Base-by-base conservation (phyloP, 2,329 filamentous ascomycete genomes). In the Trichoderma citrinoviride region DNA sequence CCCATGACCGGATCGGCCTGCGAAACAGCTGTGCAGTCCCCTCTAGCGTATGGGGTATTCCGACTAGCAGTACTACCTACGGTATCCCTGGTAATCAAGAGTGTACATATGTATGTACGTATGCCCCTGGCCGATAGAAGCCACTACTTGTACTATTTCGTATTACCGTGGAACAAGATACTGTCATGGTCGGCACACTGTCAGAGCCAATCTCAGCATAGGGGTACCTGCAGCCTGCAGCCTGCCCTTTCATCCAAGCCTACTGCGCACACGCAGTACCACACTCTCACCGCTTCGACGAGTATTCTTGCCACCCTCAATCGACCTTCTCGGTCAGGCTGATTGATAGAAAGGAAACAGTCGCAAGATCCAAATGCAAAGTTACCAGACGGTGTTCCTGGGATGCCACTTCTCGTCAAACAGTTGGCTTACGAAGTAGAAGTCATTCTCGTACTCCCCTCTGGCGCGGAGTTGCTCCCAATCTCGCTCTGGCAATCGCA, bases 351-450 rank as follows among this genome's bases (percentile, higher is more conserved):
- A 27, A 60, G 40, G 46, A 10, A 53, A 46, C 3, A 37, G 10
- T 10, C 33, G 8, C 21, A 29, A 44, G 17, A 27, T n/a, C 8
- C 19, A 60, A 37, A 46, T 19, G 21, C 27, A 61, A 55, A 57
- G 37, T 69, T 70, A 68, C 71, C 68, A 74, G 50, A 73, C 67
- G 25, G 71, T 74, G 23, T 71, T 66, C 43, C 70, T 72, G 65
- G 74, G 74, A 60, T 78, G 76, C 85, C 85, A 87, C 61, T 83
- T 81, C 64, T 80, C 77, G 68, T 86, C 82, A 71, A 82, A 87
- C 33, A 88, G 75, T 71, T 88, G 85, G 70, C 83, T 85, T 68
- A 87, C 78, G 70, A 86, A 87, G 70, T 81, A 87, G 70, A 83
- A 85, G 68, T 86, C 82, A 70, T 87, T 71, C 69, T 86, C 83